Base-by-base conservation (phyloP, 345 rosid genomes). In the Brassica rapa region DNA sequence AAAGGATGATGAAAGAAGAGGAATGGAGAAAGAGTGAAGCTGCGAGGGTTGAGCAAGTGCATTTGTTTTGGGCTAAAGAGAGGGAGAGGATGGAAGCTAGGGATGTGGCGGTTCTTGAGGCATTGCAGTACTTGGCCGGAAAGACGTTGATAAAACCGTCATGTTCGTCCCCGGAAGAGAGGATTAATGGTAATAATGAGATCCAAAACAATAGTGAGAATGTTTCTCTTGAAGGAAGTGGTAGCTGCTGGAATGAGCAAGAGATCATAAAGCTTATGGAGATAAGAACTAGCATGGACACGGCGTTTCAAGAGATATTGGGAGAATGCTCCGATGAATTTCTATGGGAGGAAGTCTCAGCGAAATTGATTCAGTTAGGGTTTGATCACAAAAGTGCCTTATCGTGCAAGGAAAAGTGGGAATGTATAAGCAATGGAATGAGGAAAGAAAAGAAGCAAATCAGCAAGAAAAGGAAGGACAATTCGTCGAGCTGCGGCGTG, bases 31-130 rank as follows among this genome's bases (percentile, higher is more conserved):
- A 77, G 75, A 82, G 81, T 73, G 99, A 93, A 82, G 82, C 85
- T 43, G 90, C 83, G 2, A 84, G 97, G 80, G 68, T 83, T 0
- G 93, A 93, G 6, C 86, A 84, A 82, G 94, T 93, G 71, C 93
- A 87, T 72, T 79, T 75, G 81, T 90, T 90, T 75, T 95, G 99
- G 99, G 96, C 91, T 60, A 87, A 89, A 75, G 98, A 95, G 71
- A 78, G 97, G 81, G 92, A 89, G 9, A 88, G 99, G 86, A 93
- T 91, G 43, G 97, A 91, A 82, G 86, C 97, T 71, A 88, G 98
- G 4, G 98, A 95, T 82, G 86, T 87, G 4, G 87, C 94, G 62
- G 81, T 95, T 63, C 87, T 92, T 87, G 97, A 95, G 60, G 82
- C 96, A 5, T 81, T 94, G 82, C 85, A 86, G 30, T 87, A 81